Conservation (phyloP, 1,139 yeast species). For the Petasospora rhodanensis region DNA sequence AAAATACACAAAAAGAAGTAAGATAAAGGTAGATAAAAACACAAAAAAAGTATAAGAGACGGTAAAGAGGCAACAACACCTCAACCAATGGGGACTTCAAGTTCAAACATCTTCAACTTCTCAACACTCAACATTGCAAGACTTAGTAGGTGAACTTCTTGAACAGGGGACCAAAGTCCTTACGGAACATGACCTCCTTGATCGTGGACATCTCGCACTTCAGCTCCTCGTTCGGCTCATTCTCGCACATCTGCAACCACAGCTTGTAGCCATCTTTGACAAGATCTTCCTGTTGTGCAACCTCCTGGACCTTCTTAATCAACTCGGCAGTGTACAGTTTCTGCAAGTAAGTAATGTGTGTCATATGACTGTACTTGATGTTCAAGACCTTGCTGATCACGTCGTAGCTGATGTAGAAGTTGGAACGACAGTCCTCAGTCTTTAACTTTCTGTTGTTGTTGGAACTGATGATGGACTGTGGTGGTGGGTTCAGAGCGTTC, state of each 20-base stretch:
- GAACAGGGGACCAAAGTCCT: slow-evolving; percentile 18
- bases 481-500: background rate
- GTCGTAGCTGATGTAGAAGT: slow-evolving; percentile 22
- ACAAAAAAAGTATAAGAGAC: background rate
- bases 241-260: slow-evolving; percentile 5
- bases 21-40: background rate
- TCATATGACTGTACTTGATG: slow-evolving; percentile 21
- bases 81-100: too few relatives aligned
- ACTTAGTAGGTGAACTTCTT: slow-evolving; percentile 7
- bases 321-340: slow-evolving; percentile 17
- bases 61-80: slow-evolving; percentile 8
- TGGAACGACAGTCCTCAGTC: slow-evolving; percentile 23
- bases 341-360: slow-evolving; percentile 20
- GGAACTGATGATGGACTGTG: background rate
- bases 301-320: slow-evolving; percentile 14
- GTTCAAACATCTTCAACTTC: slow-evolving; percentile 3
- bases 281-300: slow-evolving; percentile 7
- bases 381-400: slow-evolving; percentile 17
- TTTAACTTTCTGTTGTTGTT: slow-evolving; percentile 15
- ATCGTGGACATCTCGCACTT: slow-evolving; percentile 15
- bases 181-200: slow-evolving; percentile 18
- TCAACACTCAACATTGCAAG: too few relatives aligned
- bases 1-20: background rate
- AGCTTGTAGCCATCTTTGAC: slow-evolving; percentile 7
- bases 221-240: slow-evolving; percentile 7